These are phyloP conservation scores for Ceratobasidium sp. DNA, from an alignment of 1,284 basidiomycete genomes.

Conservation along the genomic window DNA sequence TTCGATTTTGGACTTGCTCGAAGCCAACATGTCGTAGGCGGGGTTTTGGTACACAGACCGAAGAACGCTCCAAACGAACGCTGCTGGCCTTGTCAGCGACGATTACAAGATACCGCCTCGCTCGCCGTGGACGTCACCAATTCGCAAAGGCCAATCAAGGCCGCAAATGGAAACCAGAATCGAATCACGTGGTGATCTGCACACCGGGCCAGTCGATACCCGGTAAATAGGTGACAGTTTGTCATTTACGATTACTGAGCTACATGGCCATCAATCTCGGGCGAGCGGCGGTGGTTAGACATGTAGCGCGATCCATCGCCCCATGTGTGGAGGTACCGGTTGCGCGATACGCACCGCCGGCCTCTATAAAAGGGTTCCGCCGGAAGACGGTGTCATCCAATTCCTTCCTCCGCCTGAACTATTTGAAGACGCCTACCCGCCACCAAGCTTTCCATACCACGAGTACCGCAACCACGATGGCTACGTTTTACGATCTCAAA, in stretches of 20 bases:
- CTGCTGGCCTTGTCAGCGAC: too few species aligned
- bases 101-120: too few species aligned
- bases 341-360: slow-evolving; percentile 14
- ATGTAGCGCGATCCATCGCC: background rate
- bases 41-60: too few species aligned
- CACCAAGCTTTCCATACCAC: slow-evolving; percentile 17
- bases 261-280: background rate
- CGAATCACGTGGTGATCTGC: background rate
- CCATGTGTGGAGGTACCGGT: background rate
- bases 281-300: background rate
- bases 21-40: too few species aligned
- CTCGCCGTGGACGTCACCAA: slow-evolving; percentile 16
- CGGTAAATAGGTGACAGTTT: background rate
- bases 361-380: slow-evolving; percentile 13
- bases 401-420: slow-evolving; percentile 1
- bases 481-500: slow-evolving; percentile 43
- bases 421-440: background rate
- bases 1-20: too few species aligned
- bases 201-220: slow-evolving; percentile 11
- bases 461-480: slow-evolving; percentile 17
- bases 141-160: slow-evolving; percentile 11
- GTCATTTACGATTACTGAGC: background rate
- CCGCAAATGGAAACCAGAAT: too few species aligned
- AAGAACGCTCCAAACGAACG: too few species aligned
- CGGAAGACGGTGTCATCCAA: background rate